A percentile compares a stretch with the other conserved stretches of the same genome.
Conservation (phyloP, 78 protist species). For the Dictyostelium capitatum region DNA sequence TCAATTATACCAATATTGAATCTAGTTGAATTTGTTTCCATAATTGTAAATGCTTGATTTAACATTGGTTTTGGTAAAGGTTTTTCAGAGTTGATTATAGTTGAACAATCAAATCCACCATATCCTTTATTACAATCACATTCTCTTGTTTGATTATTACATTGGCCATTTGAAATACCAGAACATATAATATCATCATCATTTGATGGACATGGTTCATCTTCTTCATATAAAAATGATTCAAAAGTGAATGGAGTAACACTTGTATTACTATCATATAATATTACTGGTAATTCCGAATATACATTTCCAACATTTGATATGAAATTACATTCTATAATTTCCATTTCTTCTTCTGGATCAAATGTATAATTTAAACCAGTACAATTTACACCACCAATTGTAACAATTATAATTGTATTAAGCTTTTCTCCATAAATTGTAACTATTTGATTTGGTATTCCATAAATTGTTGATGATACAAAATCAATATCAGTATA, state of each 20-base stretch:
- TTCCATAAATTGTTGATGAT: conserved; percentile 28
- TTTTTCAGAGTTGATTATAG: not conserved
- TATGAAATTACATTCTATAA: not conserved
- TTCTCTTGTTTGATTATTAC: not conserved
- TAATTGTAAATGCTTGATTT: not conserved
- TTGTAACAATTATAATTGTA: not conserved
- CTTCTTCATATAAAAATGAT: not conserved
- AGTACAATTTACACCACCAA: not conserved
- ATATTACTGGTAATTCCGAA: not conserved
- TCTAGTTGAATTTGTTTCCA: not conserved
- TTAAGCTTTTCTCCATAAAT: conserved; percentile 2
- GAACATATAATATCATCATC: not conserved
- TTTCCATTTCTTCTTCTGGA: not conserved
- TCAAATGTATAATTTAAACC: not conserved
- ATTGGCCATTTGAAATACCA: not conserved
- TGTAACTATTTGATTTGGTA: conserved; percentile 4
- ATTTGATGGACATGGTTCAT: not conserved
- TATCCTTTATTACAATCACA: conserved; percentile 9
- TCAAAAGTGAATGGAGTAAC: not conserved
- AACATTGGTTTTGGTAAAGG: not conserved
- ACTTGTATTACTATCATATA: not conserved
- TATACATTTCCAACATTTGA: not conserved
- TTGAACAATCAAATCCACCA: conserved; percentile 12
- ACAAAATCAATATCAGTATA: not conserved
- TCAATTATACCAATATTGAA: not conserved